These are phyloP conservation scores for Didymellaceae sp. DNA, from an alignment of 2,329 filamentous ascomycete genomes.

Conservation along the genomic window DNA sequence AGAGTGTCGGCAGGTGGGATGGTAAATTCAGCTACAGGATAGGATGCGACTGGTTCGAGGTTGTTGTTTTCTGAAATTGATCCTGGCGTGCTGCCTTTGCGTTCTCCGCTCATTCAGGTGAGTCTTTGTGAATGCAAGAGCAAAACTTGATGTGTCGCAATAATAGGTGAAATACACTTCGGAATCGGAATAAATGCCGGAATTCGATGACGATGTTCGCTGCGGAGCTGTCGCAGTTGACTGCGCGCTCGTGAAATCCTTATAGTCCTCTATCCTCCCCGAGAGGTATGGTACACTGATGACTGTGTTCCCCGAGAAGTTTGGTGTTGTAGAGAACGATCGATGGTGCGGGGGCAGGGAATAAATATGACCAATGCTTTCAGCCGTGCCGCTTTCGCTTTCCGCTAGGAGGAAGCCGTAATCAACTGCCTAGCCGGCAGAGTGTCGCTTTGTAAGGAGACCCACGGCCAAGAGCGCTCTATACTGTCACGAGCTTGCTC, in stretches of 20 bases:
- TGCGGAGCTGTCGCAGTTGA: conserved; percentile 1
- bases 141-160: not conserved
- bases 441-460: not conserved
- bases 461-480: not conserved
- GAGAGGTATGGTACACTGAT: conserved; percentile 15
- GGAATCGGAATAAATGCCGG: not conserved
- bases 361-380: conserved; percentile 25
- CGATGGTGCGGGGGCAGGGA: conserved; percentile 12
- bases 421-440: conserved; percentile 5
- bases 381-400: conserved; percentile 12
- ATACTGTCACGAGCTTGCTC: conserved; percentile 2
- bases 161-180: not conserved
- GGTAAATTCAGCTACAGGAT: conserved; percentile 41
- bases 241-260: not conserved
- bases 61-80: conserved; percentile 32
- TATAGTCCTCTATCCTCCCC: conserved; percentile 13
- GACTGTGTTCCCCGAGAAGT: conserved; percentile 19
- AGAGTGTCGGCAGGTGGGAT: conserved; percentile 38
- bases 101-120: conserved; percentile 38
- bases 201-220: conserved; percentile 2
- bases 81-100: conserved; percentile 57
- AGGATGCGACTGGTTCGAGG: conserved; percentile 36
- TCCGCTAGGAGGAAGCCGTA: conserved; percentile 5
- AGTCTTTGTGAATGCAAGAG: conserved; percentile 1
- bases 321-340: conserved; percentile 9